Conservation (phyloP, 1,284 basidiomycete species). For the Pseudozyma tsukubaensis region DNA sequence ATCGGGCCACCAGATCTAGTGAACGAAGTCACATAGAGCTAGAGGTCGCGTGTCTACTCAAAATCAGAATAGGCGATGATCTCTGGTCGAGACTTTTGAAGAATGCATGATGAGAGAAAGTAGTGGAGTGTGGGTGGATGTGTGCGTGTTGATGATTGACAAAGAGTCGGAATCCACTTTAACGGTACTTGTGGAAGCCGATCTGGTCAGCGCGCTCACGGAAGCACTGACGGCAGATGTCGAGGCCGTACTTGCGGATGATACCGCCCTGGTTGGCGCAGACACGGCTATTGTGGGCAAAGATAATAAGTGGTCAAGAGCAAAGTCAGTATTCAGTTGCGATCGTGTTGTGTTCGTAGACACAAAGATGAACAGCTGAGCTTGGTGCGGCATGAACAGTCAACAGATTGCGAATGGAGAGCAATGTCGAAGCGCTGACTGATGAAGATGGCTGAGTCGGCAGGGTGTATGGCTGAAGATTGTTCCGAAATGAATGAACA, state of each 20-base stretch:
- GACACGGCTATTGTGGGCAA: conserved; percentile 58
- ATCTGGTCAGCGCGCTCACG: conserved; percentile 68
- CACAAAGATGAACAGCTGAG: neutral
- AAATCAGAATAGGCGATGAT: conserved; percentile 16
- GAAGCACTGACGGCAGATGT: conserved; percentile 69
- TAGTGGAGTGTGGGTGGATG: conserved; percentile 2
- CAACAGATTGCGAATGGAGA: neutral
- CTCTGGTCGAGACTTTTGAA: conserved; percentile 36
- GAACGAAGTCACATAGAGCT: conserved; percentile 5
- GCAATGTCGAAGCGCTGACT: neutral
- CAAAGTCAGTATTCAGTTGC: conserved; percentile 13
- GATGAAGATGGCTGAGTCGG: too few species aligned
- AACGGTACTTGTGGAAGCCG: conserved; percentile 65
- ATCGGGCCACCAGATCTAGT: conserved; percentile 17
- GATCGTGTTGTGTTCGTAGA: neutral
- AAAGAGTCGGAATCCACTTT: conserved; percentile 12
- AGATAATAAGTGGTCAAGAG: neutral
- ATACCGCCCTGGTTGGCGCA: conserved; percentile 68
- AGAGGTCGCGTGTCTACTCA: conserved; percentile 20
- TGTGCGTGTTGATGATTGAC: neutral
- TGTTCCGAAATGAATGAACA: too few species aligned
- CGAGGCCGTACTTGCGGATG: conserved; percentile 68
- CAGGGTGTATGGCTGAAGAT: too few species aligned
- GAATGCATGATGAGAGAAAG: conserved; percentile 25
- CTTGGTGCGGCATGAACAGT: neutral